Evolutionary conservation across 1,139 yeast genomes (phyloP), one percentile per base, ranked within the genome.

Genomic region (Torulaspora pretoriensis): DNA sequence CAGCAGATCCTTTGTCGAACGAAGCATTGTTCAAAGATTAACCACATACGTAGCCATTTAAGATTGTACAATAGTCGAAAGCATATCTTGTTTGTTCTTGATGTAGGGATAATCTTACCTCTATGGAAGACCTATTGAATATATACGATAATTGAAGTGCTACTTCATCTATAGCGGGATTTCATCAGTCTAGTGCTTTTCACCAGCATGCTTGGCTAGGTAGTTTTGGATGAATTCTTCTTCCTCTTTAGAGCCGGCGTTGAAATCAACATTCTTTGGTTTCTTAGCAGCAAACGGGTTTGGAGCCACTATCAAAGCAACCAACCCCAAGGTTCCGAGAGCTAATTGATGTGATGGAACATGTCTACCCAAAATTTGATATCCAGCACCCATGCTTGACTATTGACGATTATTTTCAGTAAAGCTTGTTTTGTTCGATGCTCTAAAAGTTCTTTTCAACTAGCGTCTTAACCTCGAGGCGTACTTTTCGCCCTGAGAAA

Each of bases 171-270:
- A 14, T 8, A 10, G 13, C 19, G 8, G 24, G 17, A 35, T 13
- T 8, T 17, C 31, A 32, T 22, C 25, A 26, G 13, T 35, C 29
- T 38, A 40, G 22, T 40, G 45, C 37, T 40, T 34, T 37, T 41
- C 43, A 14, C 39, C 42, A 6, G 42, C 19, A 24, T 44, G 48
- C 31, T 47, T 65, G 37, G 61, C 57, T 47, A 70, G 50, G 56
- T 66, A 72, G 16, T 70, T 73, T 60, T 66, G 64, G 57, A 82
- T 76, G 72, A 83, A 90, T 69, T 83, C 82, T 68, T 86, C 96
- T 73, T 90, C 97, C 60, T 88, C 97, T 57, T 89, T 80, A 48
- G 89, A 78, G 48, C 80, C 68, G 53, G 96, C 95, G 56, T 79
- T 77, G 68, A 88, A 77, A 46, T 83, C 73, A 51, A 92, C 88